Evolutionary conservation across 2,329 filamentous ascomycete genomes (phyloP), one percentile per base, ranked within the genome.

Genomic region (Trichoderma aggressivum): DNA sequence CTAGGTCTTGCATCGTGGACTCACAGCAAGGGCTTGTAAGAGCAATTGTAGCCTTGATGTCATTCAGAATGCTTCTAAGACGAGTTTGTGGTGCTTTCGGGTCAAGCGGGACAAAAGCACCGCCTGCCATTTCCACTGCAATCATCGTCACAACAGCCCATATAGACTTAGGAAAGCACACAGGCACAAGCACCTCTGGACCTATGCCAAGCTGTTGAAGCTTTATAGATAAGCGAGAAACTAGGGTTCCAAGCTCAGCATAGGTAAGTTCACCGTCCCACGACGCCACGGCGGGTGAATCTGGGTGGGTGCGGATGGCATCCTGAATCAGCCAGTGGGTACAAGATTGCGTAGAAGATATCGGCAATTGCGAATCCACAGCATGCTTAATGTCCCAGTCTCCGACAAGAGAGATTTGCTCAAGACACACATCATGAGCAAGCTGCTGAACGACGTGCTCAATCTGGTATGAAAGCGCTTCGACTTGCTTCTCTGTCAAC

Each of bases 291-390:
- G 72, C 71, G n/a, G 53, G 61, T 5, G 34, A 28, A 3, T 63
- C 11, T 2, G 71, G 69, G 3, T 43, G 16, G 3, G 30, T 7
- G 2, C 34, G 34, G 14, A 61, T 69, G 6, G 30, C 11, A 14
- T 73, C 28, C 8, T 53, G 39, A 26, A 74, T 70, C 16, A 71
- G 53, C 36, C 73, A 68, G n/a, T 73, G 67, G 10, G 71, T 55
- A 32, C 72, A 85, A 72, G 84, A 67, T 18, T 67, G 32, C 7
- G 53, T 56, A n/a, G 58, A 12, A 69, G 47, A 8, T 8, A n/a
- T 24, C 24, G 53, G 3, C 18, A 21, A 32, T 62, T 53, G 47
- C 5, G 26, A 53, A 24, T 53, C 7, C 2, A 21, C 62, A 11
- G 62, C 62, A 24, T 65, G 62, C 11, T 50, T 18, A 5, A 65